Conservation (phyloP, 1,139 yeast genomes). For the Geotrichum klebahnii region DNA sequence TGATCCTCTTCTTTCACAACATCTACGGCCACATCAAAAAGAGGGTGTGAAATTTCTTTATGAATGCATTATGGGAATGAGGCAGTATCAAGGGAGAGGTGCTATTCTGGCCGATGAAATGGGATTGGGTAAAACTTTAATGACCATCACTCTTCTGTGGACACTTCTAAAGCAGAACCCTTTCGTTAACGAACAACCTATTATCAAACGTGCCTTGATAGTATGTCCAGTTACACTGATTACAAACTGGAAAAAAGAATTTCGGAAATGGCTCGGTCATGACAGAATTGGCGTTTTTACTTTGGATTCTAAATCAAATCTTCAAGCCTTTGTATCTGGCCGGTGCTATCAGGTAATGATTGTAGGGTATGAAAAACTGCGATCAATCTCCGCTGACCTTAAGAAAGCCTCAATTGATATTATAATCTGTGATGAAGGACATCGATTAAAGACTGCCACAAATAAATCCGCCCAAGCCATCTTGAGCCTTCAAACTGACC, state of each 20-base stretch:
- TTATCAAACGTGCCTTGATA: constrained; percentile 58
- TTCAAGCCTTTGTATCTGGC: constrained; percentile 62
- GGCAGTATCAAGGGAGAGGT: constrained; percentile 56
- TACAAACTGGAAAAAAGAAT: constrained; percentile 84
- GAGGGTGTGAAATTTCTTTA: constrained; percentile 80
- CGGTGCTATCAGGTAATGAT: constrained; percentile 77
- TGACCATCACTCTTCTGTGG: constrained; percentile 81
- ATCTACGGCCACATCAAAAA: constrained; percentile 74
- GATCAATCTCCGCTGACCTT: constrained; percentile 55
- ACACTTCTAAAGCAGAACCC: constrained; percentile 78
- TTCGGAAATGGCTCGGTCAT: constrained; percentile 80
- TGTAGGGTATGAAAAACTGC: constrained; percentile 80
- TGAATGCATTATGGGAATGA: constrained; percentile 71
- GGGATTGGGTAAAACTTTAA: constrained; percentile 94
- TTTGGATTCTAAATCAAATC: constrained; percentile 46
- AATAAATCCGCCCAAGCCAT: constrained; percentile 69
- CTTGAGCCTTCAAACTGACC: constrained; percentile 51
- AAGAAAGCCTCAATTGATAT: constrained; percentile 56
- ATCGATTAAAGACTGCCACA: constrained; percentile 59
- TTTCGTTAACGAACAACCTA: constrained; percentile 40
- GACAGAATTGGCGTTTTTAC: constrained; percentile 49
- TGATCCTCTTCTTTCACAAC: constrained; percentile 58
- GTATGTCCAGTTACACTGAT: constrained; percentile 92
- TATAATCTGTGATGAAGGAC: constrained; percentile 93
- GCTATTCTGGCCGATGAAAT: constrained; percentile 92